These are phyloP conservation scores for Harrya chromipes DNA, from an alignment of 768 basidiomycete genomes.

Conservation along the genomic window DNA sequence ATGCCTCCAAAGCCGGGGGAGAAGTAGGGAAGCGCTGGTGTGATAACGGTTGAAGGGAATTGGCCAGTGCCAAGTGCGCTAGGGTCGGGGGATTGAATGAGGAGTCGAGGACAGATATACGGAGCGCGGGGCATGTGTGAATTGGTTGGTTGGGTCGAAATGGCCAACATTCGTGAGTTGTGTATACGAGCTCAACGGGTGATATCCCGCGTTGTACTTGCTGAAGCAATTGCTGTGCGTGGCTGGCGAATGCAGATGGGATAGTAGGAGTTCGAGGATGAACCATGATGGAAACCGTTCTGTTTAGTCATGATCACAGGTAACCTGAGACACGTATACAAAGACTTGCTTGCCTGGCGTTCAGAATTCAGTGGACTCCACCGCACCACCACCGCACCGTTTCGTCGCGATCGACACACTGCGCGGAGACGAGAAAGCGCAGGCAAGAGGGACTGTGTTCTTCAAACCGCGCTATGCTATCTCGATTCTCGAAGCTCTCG, in stretches of 20 bases:
- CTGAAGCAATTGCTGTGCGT: constrained; percentile 19
- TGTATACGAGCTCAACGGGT: constrained; percentile 57
- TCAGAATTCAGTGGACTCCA: too few species aligned
- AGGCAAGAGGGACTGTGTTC: too few species aligned
- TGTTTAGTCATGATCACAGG: background rate
- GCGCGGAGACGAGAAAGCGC: too few species aligned
- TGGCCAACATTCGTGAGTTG: constrained; percentile 66
- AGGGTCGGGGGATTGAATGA: constrained; percentile 92
- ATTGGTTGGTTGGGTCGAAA: constrained; percentile 31
- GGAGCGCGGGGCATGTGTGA: constrained; percentile 29
- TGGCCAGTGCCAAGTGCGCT: constrained; percentile 79
- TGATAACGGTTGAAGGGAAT: constrained; percentile 32
- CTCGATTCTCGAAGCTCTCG: too few species aligned
- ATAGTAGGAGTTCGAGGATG: constrained; percentile 1
- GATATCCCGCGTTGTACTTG: constrained; percentile 45
- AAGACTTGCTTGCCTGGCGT: constrained; percentile 1
- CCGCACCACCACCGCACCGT: too few species aligned
- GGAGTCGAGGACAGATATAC: constrained; percentile 79
- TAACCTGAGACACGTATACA: background rate
- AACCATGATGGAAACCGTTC: constrained; percentile 6
- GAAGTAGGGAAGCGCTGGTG: background rate
- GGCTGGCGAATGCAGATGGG: constrained; percentile 19
- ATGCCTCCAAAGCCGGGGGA: constrained; percentile 26
- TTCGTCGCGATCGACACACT: too few species aligned
- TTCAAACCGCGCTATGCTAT: too few species aligned